These are phyloP conservation scores for Hysterangium stoloniferum DNA, from an alignment of 768 basidiomycete species.

Conservation along the genomic window DNA sequence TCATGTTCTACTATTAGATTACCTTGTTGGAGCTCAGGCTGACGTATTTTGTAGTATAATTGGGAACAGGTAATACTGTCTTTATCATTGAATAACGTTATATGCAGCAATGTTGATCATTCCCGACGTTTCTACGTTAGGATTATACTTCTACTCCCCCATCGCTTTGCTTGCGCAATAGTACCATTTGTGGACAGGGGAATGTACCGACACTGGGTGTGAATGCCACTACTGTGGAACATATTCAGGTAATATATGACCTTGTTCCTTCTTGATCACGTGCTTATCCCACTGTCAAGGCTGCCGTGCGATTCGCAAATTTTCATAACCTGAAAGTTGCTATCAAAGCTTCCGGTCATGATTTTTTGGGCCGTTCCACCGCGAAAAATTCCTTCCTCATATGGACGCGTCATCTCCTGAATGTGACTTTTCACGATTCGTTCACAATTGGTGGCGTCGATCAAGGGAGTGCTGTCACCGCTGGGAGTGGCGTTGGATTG, in stretches of 20 bases:
- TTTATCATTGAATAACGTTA: not conserved
- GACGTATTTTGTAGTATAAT: conserved; percentile 11
- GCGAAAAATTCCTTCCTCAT: conserved; percentile 33
- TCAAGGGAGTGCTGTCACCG: conserved; percentile 22
- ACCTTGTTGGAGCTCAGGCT: too few species aligned
- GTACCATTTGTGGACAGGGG: conserved; percentile 24
- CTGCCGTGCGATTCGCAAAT: conserved; percentile 25
- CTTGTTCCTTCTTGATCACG: not conserved
- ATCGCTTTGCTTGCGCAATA: conserved; percentile 14
- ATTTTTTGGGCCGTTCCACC: conserved; percentile 38
- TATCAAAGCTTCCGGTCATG: conserved; percentile 31
- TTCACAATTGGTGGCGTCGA: conserved; percentile 16
- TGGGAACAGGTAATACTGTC: conserved; percentile 12
- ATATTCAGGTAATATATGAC: conserved; percentile 21
- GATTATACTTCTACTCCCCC: conserved; percentile 12
- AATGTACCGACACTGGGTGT: conserved; percentile 26
- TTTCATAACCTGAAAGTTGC: conserved; percentile 25
- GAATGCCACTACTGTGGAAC: conserved; percentile 22
- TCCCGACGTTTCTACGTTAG: not conserved
- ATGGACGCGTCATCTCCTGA: conserved; percentile 33
- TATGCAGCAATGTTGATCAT: not conserved
- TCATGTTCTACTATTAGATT: too few species aligned
- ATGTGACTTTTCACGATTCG: conserved; percentile 24
- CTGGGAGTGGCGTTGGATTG: conserved; percentile 22
- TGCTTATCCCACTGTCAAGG: conserved; percentile 15